Conservation (phyloP, 2,329 filamentous ascomycete genomes). For the Xylaria sp. region DNA sequence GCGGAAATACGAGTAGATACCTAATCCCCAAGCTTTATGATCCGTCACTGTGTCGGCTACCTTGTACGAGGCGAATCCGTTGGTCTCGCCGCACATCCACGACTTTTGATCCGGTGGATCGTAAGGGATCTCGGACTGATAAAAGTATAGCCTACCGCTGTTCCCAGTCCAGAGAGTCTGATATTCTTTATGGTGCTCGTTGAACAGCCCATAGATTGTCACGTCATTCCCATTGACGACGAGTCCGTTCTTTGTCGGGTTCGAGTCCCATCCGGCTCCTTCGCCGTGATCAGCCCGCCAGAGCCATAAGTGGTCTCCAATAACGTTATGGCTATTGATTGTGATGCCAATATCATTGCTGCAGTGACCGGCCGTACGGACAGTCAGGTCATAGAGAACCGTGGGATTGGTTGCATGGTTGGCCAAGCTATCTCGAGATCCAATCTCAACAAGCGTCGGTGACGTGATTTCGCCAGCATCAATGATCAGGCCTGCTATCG, state of each 20-base stretch:
- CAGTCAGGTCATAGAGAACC: slow-evolving; percentile 48
- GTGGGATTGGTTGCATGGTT: slow-evolving; percentile 46
- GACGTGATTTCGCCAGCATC: slow-evolving; percentile 46
- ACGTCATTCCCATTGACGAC: slow-evolving; percentile 48
- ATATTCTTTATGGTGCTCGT: slow-evolving; percentile 49
- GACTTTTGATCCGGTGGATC: slow-evolving; percentile 47
- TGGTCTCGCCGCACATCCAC: slow-evolving; percentile 44
- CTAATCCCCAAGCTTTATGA: slow-evolving; percentile 49
- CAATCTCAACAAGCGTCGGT: slow-evolving; percentile 46
- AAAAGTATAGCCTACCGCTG: slow-evolving; percentile 48
- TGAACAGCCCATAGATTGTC: slow-evolving; percentile 49
- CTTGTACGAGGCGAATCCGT: slow-evolving; percentile 50
- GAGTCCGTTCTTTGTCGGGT: slow-evolving; percentile 47
- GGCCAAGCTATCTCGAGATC: slow-evolving; percentile 39
- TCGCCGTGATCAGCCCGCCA: slow-evolving; percentile 50
- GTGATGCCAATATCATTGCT: slow-evolving; percentile 46
- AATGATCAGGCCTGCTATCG: slow-evolving; percentile 48
- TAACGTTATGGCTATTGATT: slow-evolving; percentile 47
- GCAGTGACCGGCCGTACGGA: slow-evolving; percentile 46
- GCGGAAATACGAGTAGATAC: slow-evolving; percentile 50
- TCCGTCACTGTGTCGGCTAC: slow-evolving; percentile 44
- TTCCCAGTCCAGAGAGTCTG: slow-evolving; percentile 50
- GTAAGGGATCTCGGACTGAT: slow-evolving; percentile 51
- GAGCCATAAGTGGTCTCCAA: slow-evolving; percentile 49
- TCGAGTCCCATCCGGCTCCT: slow-evolving; percentile 46